A percentile compares a stretch with the other conserved stretches of the same genome.
Evolutionary conservation across 2,329 filamentous ascomycete genomes (phyloP).

Genomic region (Cytospora piceicola): DNA sequence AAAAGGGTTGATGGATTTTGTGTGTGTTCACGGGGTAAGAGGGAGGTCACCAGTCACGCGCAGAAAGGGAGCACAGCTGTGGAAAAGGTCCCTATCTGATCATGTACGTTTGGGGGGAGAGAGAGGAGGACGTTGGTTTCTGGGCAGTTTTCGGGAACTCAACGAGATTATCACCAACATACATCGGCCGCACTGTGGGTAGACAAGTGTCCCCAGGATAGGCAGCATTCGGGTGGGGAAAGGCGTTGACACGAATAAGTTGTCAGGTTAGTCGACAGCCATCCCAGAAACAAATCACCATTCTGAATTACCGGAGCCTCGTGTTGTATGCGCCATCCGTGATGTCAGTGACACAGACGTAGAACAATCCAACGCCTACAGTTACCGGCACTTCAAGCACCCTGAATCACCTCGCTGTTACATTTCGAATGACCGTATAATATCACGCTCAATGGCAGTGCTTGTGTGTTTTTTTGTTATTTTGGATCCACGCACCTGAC

Average conservation of each 20-base stretch:
- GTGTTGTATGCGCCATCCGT: conserved; percentile 4
- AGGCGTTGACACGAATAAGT: conserved; percentile 29
- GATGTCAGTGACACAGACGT: conserved; percentile 14
- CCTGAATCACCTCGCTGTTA: background rate
- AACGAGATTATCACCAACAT: conserved; percentile 27
- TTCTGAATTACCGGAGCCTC: conserved; percentile 13
- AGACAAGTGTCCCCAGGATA: conserved; percentile 30
- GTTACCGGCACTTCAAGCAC: background rate
- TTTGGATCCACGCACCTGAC: no score
- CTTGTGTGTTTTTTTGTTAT: no score
- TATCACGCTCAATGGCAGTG: no score
- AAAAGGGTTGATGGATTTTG: conserved; percentile 25
- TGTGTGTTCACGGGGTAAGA: conserved; percentile 18
- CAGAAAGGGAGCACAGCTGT: conserved; percentile 7
- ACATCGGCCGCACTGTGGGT: conserved; percentile 29
- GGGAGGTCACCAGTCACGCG: background rate
- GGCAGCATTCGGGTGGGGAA: conserved; percentile 23
- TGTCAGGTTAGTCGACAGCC: conserved; percentile 27
- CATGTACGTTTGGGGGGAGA: conserved; percentile 20
- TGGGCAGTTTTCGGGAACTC: conserved; percentile 22
- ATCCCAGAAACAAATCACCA: conserved; percentile 22
- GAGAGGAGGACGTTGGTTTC: conserved; percentile 22
- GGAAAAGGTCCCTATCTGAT: conserved; percentile 25
- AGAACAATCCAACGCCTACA: background rate
- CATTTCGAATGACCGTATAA: background rate